Conservation (phyloP, 305 asterid genomes). For the Ilex paraguariensis region DNA sequence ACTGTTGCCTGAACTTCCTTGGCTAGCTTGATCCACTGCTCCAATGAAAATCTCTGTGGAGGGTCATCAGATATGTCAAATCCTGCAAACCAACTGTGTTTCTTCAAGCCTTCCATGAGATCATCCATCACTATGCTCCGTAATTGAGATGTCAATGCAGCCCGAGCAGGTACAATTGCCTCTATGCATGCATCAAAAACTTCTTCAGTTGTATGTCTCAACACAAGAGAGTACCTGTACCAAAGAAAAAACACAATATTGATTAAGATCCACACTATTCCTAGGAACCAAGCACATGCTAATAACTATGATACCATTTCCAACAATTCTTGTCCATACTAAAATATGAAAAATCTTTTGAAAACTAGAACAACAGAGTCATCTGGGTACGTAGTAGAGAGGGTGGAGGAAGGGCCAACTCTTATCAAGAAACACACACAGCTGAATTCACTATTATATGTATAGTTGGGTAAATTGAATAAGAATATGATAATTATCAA, state of each 20-base stretch:
- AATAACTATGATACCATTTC: too few relatives aligned
- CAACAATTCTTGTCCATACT: too few relatives aligned
- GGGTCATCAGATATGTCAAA: conserved; percentile 76
- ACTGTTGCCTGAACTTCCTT: conserved; percentile 75
- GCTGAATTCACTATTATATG: too few relatives aligned
- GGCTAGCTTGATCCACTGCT: conserved; percentile 79
- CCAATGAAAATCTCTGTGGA: conserved; percentile 55
- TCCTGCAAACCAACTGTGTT: conserved; percentile 69
- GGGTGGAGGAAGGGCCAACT: too few relatives aligned
- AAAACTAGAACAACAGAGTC: too few relatives aligned
- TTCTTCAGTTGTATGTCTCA: conserved; percentile 95
- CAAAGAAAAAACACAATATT: conserved; percentile 19
- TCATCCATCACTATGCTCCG: conserved; percentile 75
- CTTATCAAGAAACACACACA: too few relatives aligned
- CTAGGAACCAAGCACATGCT: too few relatives aligned
- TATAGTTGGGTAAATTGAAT: too few relatives aligned
- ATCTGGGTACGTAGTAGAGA: too few relatives aligned
- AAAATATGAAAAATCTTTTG: too few relatives aligned
- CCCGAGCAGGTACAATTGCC: conserved; percentile 71
- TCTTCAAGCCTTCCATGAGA: conserved; percentile 59
- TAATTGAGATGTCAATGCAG: conserved; percentile 67
- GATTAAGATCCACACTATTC: conserved; percentile 1
- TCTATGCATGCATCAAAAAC: conserved; percentile 90
- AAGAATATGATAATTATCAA: too few relatives aligned
- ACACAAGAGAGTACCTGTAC: conserved; percentile 79